Percentiles rank a stretch among this genome's conserved stretches.
Evolutionary conservation across 176 grass and related monocot species (phyloP).

Genomic region (Dactylis glomerata): DNA sequence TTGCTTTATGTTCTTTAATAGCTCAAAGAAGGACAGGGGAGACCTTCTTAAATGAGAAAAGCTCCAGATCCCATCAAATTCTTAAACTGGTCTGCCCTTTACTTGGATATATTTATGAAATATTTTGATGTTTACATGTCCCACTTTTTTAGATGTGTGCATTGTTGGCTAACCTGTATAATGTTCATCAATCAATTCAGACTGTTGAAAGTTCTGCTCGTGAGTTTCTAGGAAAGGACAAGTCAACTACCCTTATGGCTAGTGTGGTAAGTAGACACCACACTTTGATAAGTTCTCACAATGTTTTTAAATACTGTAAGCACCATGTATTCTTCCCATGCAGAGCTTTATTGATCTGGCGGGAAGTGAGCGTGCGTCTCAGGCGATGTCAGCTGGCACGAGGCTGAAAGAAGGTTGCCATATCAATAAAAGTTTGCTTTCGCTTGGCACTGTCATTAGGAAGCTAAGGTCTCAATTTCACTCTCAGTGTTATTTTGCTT

Average conservation of each 20-base stretch:
- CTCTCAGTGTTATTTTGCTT: not conserved
- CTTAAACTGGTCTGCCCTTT: slow-evolving; percentile 74
- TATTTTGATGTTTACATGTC: not conserved
- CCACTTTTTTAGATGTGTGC: not conserved
- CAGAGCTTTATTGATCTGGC: slow-evolving; percentile 98
- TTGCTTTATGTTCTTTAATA: slow-evolving; percentile 38
- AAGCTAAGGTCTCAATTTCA: slow-evolving; percentile 65
- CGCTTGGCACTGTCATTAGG: slow-evolving; percentile 85
- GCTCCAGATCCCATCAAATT: slow-evolving; percentile 96
- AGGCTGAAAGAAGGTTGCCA: slow-evolving; percentile 97
- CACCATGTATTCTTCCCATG: slow-evolving; percentile 17
- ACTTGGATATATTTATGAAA: slow-evolving; percentile 19
- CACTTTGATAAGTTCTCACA: not conserved
- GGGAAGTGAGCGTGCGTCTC: slow-evolving; percentile 92
- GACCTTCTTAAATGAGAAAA: slow-evolving; percentile 85
- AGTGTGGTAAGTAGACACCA: slow-evolving; percentile 59
- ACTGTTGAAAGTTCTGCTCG: slow-evolving; percentile 84
- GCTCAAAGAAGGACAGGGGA: slow-evolving; percentile 88
- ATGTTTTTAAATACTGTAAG: not conserved
- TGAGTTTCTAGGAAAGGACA: slow-evolving; percentile 78
- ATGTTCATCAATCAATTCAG: slow-evolving; percentile 32
- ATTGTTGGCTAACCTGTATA: slow-evolving; percentile 17
- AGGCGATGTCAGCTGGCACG: slow-evolving; percentile 66
- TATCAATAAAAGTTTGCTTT: slow-evolving; percentile 84
- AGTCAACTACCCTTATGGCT: slow-evolving; percentile 75